Evolutionary conservation across 495 filamentous ascomycete species (phyloP).

Genomic region (Durotheca rogersii): DNA sequence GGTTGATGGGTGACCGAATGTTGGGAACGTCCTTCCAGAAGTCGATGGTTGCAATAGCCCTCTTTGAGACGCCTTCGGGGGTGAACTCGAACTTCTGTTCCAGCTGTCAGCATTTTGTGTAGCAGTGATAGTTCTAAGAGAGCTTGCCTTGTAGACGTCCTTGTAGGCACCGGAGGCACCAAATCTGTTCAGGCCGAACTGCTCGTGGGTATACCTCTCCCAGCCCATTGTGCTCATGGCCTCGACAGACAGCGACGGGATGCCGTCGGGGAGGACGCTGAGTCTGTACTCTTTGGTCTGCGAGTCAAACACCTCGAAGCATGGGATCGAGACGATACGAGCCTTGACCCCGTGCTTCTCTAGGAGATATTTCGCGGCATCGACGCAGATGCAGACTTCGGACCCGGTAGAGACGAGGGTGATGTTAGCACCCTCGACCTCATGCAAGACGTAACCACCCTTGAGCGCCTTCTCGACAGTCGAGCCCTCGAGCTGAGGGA

Average conservation of each 20-base stretch:
- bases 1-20: slow-evolving; percentile 92
- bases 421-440: slow-evolving; percentile 79
- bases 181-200: slow-evolving; percentile 98
- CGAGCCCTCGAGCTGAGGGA: slow-evolving; percentile 94
- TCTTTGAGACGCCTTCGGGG: slow-evolving; percentile 92
- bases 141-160: slow-evolving; percentile 89
- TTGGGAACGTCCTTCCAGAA: slow-evolving; percentile 94
- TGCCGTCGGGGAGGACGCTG: slow-evolving; percentile 86
- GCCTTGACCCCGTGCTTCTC: slow-evolving; percentile 85
- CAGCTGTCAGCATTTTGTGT: slow-evolving; percentile 35
- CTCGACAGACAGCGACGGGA: slow-evolving; percentile 91
- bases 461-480: slow-evolving; percentile 83
- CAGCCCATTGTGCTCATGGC: slow-evolving; percentile 90
- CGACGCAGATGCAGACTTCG: slow-evolving; percentile 90
- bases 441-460: slow-evolving; percentile 89
- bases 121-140: background rate
- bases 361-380: slow-evolving; percentile 85
- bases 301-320: slow-evolving; percentile 94
- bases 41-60: slow-evolving; percentile 83
- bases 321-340: slow-evolving; percentile 93
- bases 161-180: slow-evolving; percentile 96
- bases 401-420: slow-evolving; percentile 94
- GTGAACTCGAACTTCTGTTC: slow-evolving; percentile 97
- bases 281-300: slow-evolving; percentile 94
- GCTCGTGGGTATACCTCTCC: slow-evolving; percentile 98